Evolutionary conservation across 768 basidiomycete species (phyloP), one percentile per base, ranked within the genome.

Genomic region (Pleurotus ostreatus): DNA sequence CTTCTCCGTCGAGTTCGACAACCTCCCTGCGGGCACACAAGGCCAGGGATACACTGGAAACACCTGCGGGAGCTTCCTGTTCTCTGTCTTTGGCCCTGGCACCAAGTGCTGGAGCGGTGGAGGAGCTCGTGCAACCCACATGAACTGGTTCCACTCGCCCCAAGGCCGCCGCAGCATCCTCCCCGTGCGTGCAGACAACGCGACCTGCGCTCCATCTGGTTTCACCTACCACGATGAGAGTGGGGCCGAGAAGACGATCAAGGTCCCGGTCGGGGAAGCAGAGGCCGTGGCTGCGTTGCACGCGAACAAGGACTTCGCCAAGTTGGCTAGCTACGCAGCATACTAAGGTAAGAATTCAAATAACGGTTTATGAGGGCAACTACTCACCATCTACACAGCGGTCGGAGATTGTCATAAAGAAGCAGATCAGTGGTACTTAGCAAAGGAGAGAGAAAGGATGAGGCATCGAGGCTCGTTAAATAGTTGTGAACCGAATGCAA

Each of bases 121-220:
- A 55, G 54, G 54, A 16, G 25, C 40, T 38, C 25, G 34, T 8
- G 40, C 43, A 4, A 39, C 41, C 3, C 45, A 45, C 54, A 45
- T 55, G 54, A 55, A 55, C 54, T 55, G 54, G 54, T 55, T 55
- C 41, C 54, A 55, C 43, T 54, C 52, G 13, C 4, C 52, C 25
- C 22, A 46, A 16, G 26, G 43, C 11, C n/a, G 43, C 13, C 23
- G 43, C 16, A 25, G 38, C 30, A 13, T 20, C 41, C 12, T 55
- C n/a, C 5, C 22, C 7, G 43, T 9, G 0, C 43, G 45, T 15
- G 40, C 20, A 25, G 43, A 46, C n/a, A 55, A 46, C 13, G 16
- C 40, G 41, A 39, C 54, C 16, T 45, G 41, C 15, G 45, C 22
- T 8, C 30, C 26, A 2, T 45, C 54, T 30, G 54, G 43, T 5